phyloP scores from a whole-genome alignment of 148 eudicot genomes.

The Limonium bicolor region DNA sequence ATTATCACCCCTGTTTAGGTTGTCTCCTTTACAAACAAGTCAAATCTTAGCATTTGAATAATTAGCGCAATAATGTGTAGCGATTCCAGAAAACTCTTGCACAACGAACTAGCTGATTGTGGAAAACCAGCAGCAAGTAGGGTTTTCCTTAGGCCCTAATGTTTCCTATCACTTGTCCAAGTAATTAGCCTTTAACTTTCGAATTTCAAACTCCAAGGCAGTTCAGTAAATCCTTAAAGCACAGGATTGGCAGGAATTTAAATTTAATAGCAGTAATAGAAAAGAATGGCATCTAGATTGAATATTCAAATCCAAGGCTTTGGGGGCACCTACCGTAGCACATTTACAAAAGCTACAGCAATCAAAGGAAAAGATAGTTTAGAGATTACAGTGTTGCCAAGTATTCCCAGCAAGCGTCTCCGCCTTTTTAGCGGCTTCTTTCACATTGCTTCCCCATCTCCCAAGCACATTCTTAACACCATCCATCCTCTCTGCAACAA shows the following conservation, averaged over 20 bases:
- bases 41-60: no score
- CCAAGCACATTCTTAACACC: slow-evolving; percentile 50
- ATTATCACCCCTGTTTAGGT: no score
- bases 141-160: no score
- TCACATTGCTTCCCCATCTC: slow-evolving; percentile 78
- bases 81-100: no score
- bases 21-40: no score
- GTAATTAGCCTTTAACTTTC: no score
- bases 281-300: background rate
- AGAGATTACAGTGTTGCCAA: slow-evolving; percentile 73
- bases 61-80: no score
- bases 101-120: no score
- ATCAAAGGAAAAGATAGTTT: background rate
- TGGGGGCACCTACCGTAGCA: background rate
- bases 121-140: no score
- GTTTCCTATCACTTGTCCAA: no score
- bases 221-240: background rate
- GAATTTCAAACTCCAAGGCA: no score
- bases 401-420: slow-evolving; percentile 85
- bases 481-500: slow-evolving; percentile 44
- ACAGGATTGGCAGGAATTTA: background rate
- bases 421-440: slow-evolving; percentile 69
- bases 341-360: background rate
- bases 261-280: background rate
- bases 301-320: background rate